Base-by-base conservation (phyloP, 371 early-diverging fungal species). In the Mortierella sp. region DNA sequence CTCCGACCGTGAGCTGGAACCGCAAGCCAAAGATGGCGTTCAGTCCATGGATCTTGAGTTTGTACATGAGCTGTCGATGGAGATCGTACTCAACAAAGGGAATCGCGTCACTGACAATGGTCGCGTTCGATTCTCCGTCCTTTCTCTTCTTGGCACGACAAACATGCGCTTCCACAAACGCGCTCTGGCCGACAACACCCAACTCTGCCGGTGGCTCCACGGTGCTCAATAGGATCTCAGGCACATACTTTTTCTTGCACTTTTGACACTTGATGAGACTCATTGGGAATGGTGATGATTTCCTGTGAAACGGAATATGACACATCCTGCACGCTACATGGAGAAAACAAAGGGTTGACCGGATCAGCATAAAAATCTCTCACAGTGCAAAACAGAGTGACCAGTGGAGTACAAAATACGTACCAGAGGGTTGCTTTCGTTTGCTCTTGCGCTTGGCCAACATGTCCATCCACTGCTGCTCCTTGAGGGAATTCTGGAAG, bases 81-180 rank as follows among this genome's bases (percentile, higher is more conserved):
- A 96, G 73, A 70, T 96, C 96, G 85, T 95, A 96, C 78, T 95
- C 93, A 10, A 93, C 90, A 79, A 96, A 96, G 2, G 96, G 96
- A 50, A 96, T 90, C 0, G 94, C 89, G 59, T 95, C 95, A 85
- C 93, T 92, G 71, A 95, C 91, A 73, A 88, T 88, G 3, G 88
- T 81, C 2, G 94, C 93, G 76, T 91, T 87, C 51, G 89, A 84
- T 74, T 92, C 86, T 82, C 92, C 88, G 76, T 90, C 87, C 86
- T 88, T 82, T 21, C 92, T 74, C 88, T 92, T 92, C 77, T 92
- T 91, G 10, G 88, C 83, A 0, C 95, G 89, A 67, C 93, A 94
- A 5, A 95, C 94, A 80, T 90, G 88, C 16, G 91, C 90, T 72
- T 91, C 90, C 40, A 91, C 87, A 61, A 92, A 86, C 9, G 86